Percentiles rank a stretch among this genome's conserved stretches.
Evolutionary conservation across 1,284 basidiomycete genomes (phyloP).

Genomic region (Phenoliferia sp.): DNA sequence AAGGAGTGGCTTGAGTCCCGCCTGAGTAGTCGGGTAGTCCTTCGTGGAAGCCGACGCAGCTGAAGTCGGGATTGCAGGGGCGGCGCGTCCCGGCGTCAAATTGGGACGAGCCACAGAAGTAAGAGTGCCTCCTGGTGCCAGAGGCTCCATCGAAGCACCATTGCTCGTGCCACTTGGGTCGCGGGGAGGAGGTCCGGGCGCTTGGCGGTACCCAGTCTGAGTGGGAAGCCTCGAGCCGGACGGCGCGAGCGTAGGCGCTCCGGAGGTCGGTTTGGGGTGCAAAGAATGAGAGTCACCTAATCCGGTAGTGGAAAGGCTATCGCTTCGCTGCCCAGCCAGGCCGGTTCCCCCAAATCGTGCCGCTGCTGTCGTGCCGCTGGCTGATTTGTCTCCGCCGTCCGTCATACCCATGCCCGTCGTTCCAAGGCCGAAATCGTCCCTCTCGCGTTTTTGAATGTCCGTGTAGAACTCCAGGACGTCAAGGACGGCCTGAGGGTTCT

Average conservation of each 20-base stretch:
- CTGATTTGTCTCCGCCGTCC: slow-evolving; percentile 6
- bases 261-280: no score
- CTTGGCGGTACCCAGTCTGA: neutral
- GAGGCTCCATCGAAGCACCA: no score
- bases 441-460: slow-evolving; percentile 87
- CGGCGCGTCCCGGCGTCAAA: slow-evolving; percentile 21
- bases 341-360: slow-evolving; percentile 74
- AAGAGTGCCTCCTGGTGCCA: no score
- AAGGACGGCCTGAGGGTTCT: slow-evolving; percentile 92
- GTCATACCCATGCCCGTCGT: slow-evolving; percentile 25
- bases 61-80: slow-evolving; percentile 18
- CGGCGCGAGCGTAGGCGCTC: no score
- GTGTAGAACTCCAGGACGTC: slow-evolving; percentile 99
- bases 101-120: slow-evolving; percentile 4
- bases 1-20: slow-evolving; percentile 30
- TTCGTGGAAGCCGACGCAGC: neutral
- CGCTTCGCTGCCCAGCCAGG: slow-evolving; percentile 55
- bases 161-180: no score
- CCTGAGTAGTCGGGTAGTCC: neutral
- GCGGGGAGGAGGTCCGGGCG: neutral
- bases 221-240: no score
- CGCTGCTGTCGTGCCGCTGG: neutral
- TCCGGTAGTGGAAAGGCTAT: no score
- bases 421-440: slow-evolving; percentile 55
- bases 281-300: no score